phyloP scores from a whole-genome alignment of 768 basidiomycete species.

The Cubamyces sp. region DNA sequence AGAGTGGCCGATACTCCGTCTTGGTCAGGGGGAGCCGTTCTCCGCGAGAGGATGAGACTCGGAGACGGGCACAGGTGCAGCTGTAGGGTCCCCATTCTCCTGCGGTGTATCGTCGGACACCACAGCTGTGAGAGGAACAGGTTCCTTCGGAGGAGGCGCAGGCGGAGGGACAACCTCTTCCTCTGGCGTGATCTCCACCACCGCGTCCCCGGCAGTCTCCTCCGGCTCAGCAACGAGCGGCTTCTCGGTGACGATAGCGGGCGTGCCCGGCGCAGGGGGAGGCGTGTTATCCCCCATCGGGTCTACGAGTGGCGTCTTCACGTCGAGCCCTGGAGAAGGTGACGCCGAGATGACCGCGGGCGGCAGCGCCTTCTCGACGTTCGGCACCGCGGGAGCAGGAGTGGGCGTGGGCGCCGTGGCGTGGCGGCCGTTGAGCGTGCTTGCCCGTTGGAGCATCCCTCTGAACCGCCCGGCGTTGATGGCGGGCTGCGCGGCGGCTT shows the following conservation, averaged over 20 bases:
- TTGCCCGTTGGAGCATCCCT: constrained; percentile 31
- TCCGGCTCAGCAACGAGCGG: constrained; percentile 19
- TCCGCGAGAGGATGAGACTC: neutral
- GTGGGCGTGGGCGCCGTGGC: constrained; percentile 4
- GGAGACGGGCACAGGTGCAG: neutral
- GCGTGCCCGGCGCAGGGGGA: constrained; percentile 1
- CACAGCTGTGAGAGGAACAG: neutral
- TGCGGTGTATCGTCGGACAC: neutral
- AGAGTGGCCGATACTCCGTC: neutral
- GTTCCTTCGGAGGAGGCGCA: constrained; percentile 16
- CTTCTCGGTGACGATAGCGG: constrained; percentile 9
- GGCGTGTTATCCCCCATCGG: constrained; percentile 24
- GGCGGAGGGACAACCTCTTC: constrained; percentile 12
- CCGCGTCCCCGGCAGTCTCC: neutral
- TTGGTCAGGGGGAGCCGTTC: neutral
- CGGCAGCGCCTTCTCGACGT: constrained; percentile 33
- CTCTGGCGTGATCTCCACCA: neutral
- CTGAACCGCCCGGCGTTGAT: constrained; percentile 27
- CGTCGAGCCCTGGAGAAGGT: constrained; percentile 19
- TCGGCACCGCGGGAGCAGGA: constrained; percentile 25
- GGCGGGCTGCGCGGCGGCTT: constrained; percentile 15
- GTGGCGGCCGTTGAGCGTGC: constrained; percentile 27
- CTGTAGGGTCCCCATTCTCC: neutral
- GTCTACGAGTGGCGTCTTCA: constrained; percentile 14
- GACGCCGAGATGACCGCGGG: constrained; percentile 21